Evolutionary conservation across 139 green algal genomes (phyloP).

Genomic region (Closterium sp.): DNA sequence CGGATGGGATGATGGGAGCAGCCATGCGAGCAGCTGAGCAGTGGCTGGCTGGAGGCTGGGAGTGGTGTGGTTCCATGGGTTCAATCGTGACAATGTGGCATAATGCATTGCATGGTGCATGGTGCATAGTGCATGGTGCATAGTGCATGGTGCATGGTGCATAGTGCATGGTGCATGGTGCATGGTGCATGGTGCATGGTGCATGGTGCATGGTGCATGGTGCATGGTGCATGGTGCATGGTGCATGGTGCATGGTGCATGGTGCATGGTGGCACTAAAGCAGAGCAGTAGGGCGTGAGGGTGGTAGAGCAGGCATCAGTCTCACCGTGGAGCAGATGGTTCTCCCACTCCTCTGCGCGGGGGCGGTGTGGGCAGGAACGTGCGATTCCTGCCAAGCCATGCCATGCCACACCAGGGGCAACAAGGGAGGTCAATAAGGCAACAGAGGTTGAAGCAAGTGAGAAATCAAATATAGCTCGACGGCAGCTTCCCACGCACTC

Average conservation of each 20-base stretch:
- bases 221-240: not conserved
- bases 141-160: conserved; percentile 21
- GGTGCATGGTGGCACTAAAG: not conserved
- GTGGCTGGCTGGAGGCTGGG: no score
- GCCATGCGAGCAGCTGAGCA: no score
- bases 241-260: not conserved
- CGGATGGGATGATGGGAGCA: no score
- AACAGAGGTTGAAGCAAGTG: no score
- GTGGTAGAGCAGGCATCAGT: not conserved
- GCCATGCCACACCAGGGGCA: not conserved
- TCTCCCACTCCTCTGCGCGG: not conserved
- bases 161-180: conserved; percentile 13
- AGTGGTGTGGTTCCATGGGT: no score
- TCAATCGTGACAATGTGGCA: no score
- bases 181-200: conserved; percentile 21
- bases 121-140: conserved; percentile 20
- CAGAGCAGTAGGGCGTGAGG: not conserved
- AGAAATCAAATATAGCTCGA: not conserved
- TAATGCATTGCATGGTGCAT: not conserved
- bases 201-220: conserved; percentile 1
- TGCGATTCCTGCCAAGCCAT: not conserved
- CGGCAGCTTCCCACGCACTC: not conserved
- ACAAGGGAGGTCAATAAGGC: not conserved
- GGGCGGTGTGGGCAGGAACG: not conserved
- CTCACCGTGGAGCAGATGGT: not conserved